A percentile compares a stretch with the other conserved stretches of the same genome.
phyloP scores from a whole-genome alignment of 192 early-diverging fungal species.

The Dimargaris verticillata region DNA sequence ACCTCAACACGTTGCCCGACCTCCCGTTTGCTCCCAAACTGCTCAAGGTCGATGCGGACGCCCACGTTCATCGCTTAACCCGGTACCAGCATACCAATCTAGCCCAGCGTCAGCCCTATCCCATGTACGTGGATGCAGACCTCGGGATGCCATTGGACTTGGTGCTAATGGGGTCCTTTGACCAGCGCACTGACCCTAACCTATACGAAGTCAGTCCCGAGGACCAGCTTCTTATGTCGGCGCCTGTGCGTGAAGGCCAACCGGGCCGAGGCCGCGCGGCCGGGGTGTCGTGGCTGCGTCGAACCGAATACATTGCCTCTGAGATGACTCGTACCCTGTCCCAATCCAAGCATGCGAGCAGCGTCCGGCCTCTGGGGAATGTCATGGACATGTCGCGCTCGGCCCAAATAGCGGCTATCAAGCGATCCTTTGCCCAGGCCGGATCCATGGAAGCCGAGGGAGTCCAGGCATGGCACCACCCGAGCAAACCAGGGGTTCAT shows the following conservation, averaged over 20 bases:
- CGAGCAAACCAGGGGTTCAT: neutral
- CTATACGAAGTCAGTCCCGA: slow-evolving; percentile 20
- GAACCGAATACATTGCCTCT: slow-evolving; percentile 10
- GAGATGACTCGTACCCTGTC: neutral
- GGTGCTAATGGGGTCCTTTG: slow-evolving; percentile 26
- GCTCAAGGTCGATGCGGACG: slow-evolving; percentile 25
- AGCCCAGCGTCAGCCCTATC: slow-evolving; percentile 28
- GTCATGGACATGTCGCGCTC: neutral
- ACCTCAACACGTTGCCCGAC: slow-evolving; percentile 29
- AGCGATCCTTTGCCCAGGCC: slow-evolving; percentile 3
- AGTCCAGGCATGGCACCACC: slow-evolving; percentile 2
- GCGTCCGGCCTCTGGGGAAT: too few relatives aligned
- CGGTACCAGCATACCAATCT: slow-evolving; percentile 31
- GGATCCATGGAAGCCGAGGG: neutral
- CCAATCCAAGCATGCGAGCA: neutral
- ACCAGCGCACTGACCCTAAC: slow-evolving; percentile 14
- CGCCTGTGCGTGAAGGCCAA: slow-evolving; percentile 13
- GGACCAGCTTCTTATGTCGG: slow-evolving; percentile 24
- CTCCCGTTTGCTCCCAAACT: slow-evolving; percentile 34
- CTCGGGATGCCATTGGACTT: slow-evolving; percentile 32
- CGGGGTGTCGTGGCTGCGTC: slow-evolving; percentile 9
- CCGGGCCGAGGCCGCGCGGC: neutral
- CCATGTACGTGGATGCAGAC: slow-evolving; percentile 29
- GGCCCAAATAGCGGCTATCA: slow-evolving; percentile 4
- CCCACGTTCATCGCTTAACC: slow-evolving; percentile 24